Base-by-base conservation (phyloP, 257 asterid genomes). In the Echites panduratus region DNA sequence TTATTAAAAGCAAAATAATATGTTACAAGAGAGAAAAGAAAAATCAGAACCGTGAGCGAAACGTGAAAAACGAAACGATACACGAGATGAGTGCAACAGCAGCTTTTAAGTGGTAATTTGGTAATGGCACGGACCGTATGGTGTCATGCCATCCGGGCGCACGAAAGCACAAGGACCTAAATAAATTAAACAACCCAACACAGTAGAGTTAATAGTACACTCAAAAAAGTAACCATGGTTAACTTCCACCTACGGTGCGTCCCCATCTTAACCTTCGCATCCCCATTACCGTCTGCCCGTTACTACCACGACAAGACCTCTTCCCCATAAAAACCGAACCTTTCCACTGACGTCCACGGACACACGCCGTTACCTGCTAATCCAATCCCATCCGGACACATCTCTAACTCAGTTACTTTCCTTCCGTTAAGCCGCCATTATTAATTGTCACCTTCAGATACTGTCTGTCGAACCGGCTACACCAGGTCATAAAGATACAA, bases 261-360 rank as follows among this genome's bases (percentile, higher is more conserved):
- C 1, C 56, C 48, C 71, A 19, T n/a, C 73, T 8, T 20, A 70
- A 44, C 68, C 78, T 20, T 26, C 9, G 5, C 65, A 8, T 41
- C 45, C 9, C 45, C 2, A 88, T 79, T 82, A 73, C 44, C 45
- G 68, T 47, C 63, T 89, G 94, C 90, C 87, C 84, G 84, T 83
- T 68, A 76, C 72, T 76, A 83, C 87, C 87, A 87, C 81, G 88
- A 89, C 96, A 89, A 49, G 77, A 77, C 84, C 88, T 81, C 65
- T 80, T 85, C 85, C 87, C 92, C 81, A 79, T 78, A 70, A 68
- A 76, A 86, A 74, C 79, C 44, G 75, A 78, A 71, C 79, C 79
- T 76, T 73, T 68, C 72, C 65, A 75, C 32, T 77, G 45, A 77
- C 73, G 70, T 68, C 43, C 20, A 66, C 38, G 32, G 81, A 82